Evolutionary conservation across 2,329 filamentous ascomycete genomes (phyloP), one percentile per base, ranked within the genome.

Genomic region (Penicillium sumatraense): DNA sequence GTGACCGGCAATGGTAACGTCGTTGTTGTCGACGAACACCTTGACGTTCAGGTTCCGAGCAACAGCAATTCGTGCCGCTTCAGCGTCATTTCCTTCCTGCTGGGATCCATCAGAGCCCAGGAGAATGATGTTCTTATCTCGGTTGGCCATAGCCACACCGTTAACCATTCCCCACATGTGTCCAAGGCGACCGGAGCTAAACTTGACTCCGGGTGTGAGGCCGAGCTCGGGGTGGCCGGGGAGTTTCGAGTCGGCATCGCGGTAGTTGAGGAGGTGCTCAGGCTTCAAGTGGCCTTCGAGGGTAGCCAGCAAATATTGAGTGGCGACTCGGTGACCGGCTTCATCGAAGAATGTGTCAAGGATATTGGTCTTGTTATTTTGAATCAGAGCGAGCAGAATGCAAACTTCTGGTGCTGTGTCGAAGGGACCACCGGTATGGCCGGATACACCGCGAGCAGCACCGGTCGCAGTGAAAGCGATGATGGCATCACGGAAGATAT

Each of bases 71-170:
- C 73, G 67, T 1, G 73, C 73, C 8, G 73, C 72, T 55, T 76
- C 73, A n/a, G 71, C 73, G 31, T 76, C 72, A 31, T 76, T 73
- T 56, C 73, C 73, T 65, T 76, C 73, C 54, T 75, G 73, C 55
- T 76, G 73, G n/a, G 72, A 73, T 14, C 73, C 73, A 56, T 76
- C 73, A 0, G 73, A 76, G 20, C 73, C 73, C 29, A 76, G 56
- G 51, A 75, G 46, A 16, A 76, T 58, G 13, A 75, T 61, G 8
- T 67, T 70, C 64, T 76, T 75, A 13, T 70, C 68, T 35, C 63
- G 61, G 61, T 74, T 69, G 16, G 72, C 72, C 68, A 76, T 67
- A 29, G 68, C 61, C 20, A 76, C 70, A 29, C 73, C 73, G 51
- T 76, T 76, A 11, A 72, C 67, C 63, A 75, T 69, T 5, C 60